phyloP scores from a whole-genome alignment of 805 yeast genomes.

The Teunomyces cretensis region DNA sequence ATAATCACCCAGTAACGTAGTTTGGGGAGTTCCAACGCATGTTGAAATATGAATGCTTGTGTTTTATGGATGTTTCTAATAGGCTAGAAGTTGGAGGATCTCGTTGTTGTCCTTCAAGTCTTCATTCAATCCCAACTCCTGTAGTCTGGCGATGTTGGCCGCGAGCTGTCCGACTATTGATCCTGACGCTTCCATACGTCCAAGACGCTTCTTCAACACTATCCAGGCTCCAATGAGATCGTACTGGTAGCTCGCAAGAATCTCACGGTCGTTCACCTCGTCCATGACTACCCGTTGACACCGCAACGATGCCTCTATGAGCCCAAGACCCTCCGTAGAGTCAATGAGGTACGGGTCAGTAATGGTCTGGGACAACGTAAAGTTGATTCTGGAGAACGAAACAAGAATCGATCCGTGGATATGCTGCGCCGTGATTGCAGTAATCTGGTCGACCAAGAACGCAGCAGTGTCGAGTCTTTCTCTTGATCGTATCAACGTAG shows the following conservation, averaged over 20 bases:
- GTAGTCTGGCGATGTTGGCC: not conserved
- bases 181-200: not conserved
- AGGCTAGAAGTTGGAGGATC: not conserved
- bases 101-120: not conserved
- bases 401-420: constrained; percentile 18
- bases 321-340: constrained; percentile 13
- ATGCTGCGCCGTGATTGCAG: constrained; percentile 3
- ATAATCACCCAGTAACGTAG: too few species aligned
- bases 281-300: constrained; percentile 22
- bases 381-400: constrained; percentile 28
- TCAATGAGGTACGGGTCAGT: constrained; percentile 29
- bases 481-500: not conserved
- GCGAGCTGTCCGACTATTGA: not conserved
- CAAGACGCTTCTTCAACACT: constrained; percentile 16
- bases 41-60: too few species aligned
- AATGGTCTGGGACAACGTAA: constrained; percentile 29
- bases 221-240: constrained; percentile 41
- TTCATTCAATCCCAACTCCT: not conserved
- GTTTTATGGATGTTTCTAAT: not conserved
- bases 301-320: constrained; percentile 17
- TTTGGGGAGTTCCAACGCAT: too few species aligned
- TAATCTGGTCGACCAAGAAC: constrained; percentile 18
- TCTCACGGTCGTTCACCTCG: constrained; percentile 8
- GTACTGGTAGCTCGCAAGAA: constrained; percentile 26
- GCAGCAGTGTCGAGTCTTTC: constrained; percentile 7